Percentiles rank a stretch among this genome's conserved stretches.
Conservation (phyloP, 495 filamentous ascomycete species). For the Diplogelasinospora grovesii region DNA sequence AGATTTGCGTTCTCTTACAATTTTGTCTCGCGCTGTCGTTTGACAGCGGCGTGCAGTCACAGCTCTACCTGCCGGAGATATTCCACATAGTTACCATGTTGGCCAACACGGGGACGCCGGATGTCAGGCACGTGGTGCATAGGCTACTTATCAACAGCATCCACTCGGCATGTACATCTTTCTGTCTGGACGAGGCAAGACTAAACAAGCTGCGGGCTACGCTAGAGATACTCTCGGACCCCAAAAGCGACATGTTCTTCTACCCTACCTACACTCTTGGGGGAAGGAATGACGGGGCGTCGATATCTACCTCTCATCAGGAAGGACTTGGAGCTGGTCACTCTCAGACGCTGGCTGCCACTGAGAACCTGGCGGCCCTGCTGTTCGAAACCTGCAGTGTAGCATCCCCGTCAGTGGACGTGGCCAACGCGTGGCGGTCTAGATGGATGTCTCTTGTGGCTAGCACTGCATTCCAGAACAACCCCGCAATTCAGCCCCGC, state of each 20-base stretch:
- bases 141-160: slow-evolving; percentile 56
- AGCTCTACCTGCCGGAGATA: slow-evolving; percentile 57
- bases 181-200: slow-evolving; percentile 48
- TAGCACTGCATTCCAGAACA: slow-evolving; percentile 64
- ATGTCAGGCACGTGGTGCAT: slow-evolving; percentile 50
- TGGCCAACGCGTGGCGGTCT: slow-evolving; percentile 62
- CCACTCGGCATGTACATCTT: slow-evolving; percentile 58
- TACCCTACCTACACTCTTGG: slow-evolving; percentile 28
- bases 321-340: no score
- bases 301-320: slow-evolving; percentile 43
- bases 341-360: slow-evolving; percentile 43
- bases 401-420: slow-evolving; percentile 54
- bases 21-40: slow-evolving; percentile 59
- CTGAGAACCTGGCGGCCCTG: slow-evolving; percentile 47
- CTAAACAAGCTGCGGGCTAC: slow-evolving; percentile 46
- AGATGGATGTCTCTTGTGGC: slow-evolving; percentile 66
- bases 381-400: slow-evolving; percentile 55
- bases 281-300: slow-evolving; percentile 38
- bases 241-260: slow-evolving; percentile 43
- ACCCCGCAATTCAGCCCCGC: slow-evolving; percentile 59
- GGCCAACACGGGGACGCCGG: slow-evolving; percentile 51
- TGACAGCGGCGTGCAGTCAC: slow-evolving; percentile 55
- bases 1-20: slow-evolving; percentile 56
- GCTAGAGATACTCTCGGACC: slow-evolving; percentile 49
- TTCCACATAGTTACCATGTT: slow-evolving; percentile 64